Evolutionary conservation across 1,284 basidiomycete genomes (phyloP).

Genomic region (Ganoderma meredithae): DNA sequence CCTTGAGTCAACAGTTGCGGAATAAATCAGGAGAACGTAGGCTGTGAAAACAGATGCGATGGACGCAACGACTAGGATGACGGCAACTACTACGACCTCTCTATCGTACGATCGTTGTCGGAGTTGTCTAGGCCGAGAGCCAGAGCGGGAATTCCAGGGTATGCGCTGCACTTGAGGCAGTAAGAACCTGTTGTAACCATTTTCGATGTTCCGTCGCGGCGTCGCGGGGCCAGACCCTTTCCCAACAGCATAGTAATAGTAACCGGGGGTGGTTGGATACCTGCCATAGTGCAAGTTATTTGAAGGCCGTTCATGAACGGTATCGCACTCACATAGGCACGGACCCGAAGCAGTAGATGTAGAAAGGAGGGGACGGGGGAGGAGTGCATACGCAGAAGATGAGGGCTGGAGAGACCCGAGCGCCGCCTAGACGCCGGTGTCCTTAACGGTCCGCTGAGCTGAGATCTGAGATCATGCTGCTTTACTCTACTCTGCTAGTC

Average conservation of each 20-base stretch:
- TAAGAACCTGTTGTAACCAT: background rate
- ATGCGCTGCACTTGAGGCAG: background rate
- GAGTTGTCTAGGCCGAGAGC: background rate
- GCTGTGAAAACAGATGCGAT: conserved; percentile 4
- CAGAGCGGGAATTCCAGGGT: background rate
- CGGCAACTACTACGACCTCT: background rate
- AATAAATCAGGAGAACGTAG: background rate
- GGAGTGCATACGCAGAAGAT: background rate
- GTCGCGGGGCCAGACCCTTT: background rate
- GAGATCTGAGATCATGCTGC: too few species aligned
- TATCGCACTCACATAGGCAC: background rate
- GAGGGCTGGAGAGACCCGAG: background rate
- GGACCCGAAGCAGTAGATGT: background rate
- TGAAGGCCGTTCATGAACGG: background rate
- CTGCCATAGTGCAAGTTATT: background rate
- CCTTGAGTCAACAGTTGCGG: background rate
- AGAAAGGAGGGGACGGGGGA: too few species aligned
- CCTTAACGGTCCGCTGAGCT: too few species aligned
- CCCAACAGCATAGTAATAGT: background rate
- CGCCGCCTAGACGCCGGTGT: too few species aligned
- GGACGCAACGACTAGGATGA: conserved; percentile 4
- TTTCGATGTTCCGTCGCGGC: background rate
- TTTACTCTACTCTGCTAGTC: too few species aligned
- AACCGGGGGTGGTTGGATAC: background rate
- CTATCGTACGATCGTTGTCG: background rate